These are phyloP conservation scores for Fagopyrum homotropicum DNA, from an alignment of 148 eudicot genomes.

Conservation along the genomic window DNA sequence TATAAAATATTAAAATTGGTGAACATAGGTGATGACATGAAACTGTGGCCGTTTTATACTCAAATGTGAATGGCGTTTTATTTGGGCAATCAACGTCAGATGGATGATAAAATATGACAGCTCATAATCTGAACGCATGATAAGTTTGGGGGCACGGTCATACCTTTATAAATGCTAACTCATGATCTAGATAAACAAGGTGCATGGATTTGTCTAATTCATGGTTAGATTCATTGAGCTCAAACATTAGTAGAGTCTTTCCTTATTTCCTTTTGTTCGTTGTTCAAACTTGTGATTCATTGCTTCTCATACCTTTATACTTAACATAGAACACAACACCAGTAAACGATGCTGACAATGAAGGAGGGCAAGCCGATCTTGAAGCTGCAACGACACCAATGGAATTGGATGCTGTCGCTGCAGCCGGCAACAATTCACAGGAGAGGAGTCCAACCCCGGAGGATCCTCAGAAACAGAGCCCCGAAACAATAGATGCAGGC, in stretches of 20 bases:
- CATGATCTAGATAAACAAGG: neutral
- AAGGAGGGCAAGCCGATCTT: constrained; percentile 51
- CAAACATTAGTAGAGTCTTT: neutral
- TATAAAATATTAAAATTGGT: neutral
- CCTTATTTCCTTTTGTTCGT: neutral
- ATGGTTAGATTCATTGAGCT: neutral
- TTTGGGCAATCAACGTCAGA: neutral
- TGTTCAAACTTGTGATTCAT: neutral
- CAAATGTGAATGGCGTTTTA: neutral
- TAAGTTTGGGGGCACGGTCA: neutral
- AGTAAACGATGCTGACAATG: constrained; percentile 58
- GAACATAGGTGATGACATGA: neutral
- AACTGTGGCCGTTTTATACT: neutral
- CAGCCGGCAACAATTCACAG: constrained; percentile 46
- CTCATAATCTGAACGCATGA: neutral
- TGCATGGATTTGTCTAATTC: neutral
- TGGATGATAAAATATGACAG: neutral
- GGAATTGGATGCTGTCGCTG: constrained; percentile 50
- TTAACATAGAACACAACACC: constrained; percentile 39
- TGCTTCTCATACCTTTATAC: neutral
- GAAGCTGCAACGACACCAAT: constrained; percentile 51
- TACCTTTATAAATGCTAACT: neutral
- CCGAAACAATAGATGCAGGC: constrained; percentile 49
- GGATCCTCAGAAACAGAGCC: constrained; percentile 55
- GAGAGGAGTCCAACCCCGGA: constrained; percentile 59